Evolutionary conservation across 164 flowering plant genomes (phyloP), one percentile per base, ranked within the genome.

Genomic region (Amborella trichopoda): DNA sequence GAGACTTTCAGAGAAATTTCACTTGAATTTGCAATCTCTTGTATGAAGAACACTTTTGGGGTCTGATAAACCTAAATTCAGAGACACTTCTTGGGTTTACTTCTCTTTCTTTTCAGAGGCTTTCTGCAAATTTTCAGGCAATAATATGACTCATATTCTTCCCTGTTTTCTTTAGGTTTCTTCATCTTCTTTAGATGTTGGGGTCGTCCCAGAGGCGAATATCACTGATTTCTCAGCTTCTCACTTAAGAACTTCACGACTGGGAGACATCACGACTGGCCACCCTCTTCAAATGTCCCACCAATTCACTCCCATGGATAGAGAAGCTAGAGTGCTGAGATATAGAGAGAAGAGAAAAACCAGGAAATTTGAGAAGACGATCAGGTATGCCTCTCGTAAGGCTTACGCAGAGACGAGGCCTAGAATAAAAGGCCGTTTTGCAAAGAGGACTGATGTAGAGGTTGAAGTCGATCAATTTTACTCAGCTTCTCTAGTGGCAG

Each of bases 351-450:
- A 89, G 61, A 78, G 74, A 68, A 85, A 85, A 65, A 74, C 61
- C 3, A 71, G 97, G 32, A 89, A 83, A 54, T 89, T 89, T 39
- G 94, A 85, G 71, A 89, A 89, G 74, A 89, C 88, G 39, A 79
- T 89, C 19, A 68, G 97, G 62, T 89, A 89, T 58, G 95, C 95
- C 10, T 83, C 97, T 16, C 78, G 97, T 50, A 89, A 89, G 65
- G 93, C 97, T 0, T 89, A 84, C 51, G 95, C 97, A 34, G 97
- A 84, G 53, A 82, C 80, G 6, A 69, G 95, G 51, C 97, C 97
- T 0, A 69, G 95, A 44, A 81, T 89, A 73, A 80, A 84, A 63
- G 95, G 97, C 23, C 69, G 94, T 27, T 89, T 89, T 44, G 95
- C 94, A 0, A 89, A 81, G 64, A 65, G 94, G 61, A 67, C 73